Base-by-base conservation (phyloP, 257 asterid species). In the Sherardia arvensis region DNA sequence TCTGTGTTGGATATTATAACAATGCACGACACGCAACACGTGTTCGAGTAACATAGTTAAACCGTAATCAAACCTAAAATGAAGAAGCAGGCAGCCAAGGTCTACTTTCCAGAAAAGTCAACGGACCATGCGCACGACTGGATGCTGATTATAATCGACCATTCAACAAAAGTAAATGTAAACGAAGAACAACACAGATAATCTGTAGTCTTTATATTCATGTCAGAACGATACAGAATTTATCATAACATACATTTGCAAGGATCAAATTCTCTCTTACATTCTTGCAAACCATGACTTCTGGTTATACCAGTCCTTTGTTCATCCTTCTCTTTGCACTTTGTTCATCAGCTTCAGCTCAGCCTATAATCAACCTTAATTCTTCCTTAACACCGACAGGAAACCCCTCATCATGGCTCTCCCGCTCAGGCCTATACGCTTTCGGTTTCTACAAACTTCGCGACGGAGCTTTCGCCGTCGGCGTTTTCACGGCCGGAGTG, bases 351-450 rank as follows among this genome's bases (percentile, higher is more conserved):
- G 67, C 67, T 21, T 61, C 64, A 71, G 62, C 56, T 49, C 56
- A 49, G 26, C 23, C 71, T 64, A 81, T n/a, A n/a, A n/a, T 81
- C 33, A 70, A 7, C 71, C 54, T 27, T n/a, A 85, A 84, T 60
- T 72, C 83, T 47, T 76, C 81, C n/a, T 64, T 84, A 51, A 74
- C 76, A 26, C 86, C 86, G 70, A 49, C 62, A n/a, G 34, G 54
- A 18, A 21, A 12, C 23, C 69, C 69, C 25, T 66, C 76, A 0
- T 57, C 78, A 59, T 77, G 78, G 79, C n/a, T 59, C 45, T 77
- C 79, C 0, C 68, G 67, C 14, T 57, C 73, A 0, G 61, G 73
- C 20, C 66, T 38, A 23, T 73, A 55, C 59, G 73, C 74, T 22
- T 73, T 77, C 22, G 78, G 81, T 10, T 77, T 77, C 26, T 49